phyloP scores from a whole-genome alignment of 106 monocot genomes.

The Gastrodia elata region DNA sequence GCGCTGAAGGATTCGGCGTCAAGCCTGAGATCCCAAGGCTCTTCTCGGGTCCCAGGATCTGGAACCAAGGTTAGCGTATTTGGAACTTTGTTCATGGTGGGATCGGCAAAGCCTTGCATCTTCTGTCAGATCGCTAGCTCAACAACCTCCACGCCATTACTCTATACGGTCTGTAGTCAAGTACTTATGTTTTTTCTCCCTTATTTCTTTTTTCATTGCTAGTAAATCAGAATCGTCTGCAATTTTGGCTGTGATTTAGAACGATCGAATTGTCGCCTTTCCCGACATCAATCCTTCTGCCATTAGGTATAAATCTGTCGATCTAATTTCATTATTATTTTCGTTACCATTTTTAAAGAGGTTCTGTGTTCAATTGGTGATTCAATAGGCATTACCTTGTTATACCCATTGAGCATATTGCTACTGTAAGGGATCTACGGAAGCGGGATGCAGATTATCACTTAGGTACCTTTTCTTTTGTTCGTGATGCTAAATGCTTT shows the following conservation, averaged over 20 bases:
- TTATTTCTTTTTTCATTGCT: neutral
- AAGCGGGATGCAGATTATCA: slow-evolving; percentile 54
- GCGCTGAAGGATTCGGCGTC: too few species aligned
- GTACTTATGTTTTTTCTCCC: neutral
- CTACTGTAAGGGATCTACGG: slow-evolving; percentile 54
- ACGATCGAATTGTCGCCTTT: slow-evolving; percentile 70
- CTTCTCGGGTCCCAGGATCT: too few species aligned
- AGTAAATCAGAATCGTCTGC: neutral
- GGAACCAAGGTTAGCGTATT: slow-evolving; percentile 4
- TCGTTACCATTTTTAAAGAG: neutral
- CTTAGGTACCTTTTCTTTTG: slow-evolving; percentile 41
- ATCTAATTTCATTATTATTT: neutral
- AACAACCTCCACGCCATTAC: slow-evolving; percentile 35
- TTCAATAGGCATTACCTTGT: slow-evolving; percentile 78
- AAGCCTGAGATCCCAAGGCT: too few species aligned
- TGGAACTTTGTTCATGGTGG: slow-evolving; percentile 6
- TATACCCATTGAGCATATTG: slow-evolving; percentile 67
- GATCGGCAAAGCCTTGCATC: slow-evolving; percentile 20
- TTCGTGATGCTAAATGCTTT: slow-evolving; percentile 6
- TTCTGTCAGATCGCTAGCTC: slow-evolving; percentile 59
- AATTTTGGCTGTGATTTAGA: slow-evolving; percentile 5
- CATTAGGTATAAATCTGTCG: slow-evolving; percentile 32
- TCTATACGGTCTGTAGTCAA: slow-evolving; percentile 37
- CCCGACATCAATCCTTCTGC: slow-evolving; percentile 73
- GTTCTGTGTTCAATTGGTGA: neutral